phyloP scores from a whole-genome alignment of 495 filamentous ascomycete genomes.

The Penicillium arizonense region DNA sequence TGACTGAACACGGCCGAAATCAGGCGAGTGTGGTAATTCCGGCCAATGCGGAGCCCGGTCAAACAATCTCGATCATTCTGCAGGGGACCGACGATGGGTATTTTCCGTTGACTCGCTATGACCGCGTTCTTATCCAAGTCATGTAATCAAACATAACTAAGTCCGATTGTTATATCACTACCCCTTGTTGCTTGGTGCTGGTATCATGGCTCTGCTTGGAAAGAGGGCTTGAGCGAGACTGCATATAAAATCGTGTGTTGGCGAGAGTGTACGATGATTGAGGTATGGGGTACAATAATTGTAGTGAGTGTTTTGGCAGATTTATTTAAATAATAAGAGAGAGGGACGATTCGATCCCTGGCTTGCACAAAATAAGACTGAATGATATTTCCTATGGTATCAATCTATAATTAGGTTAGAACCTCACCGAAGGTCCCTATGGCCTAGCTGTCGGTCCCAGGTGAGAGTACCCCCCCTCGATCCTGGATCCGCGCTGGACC shows the following conservation, averaged over 20 bases:
- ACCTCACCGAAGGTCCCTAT: no score
- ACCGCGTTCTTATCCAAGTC: constrained; percentile 7
- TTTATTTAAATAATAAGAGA: no score
- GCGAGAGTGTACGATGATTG: background rate
- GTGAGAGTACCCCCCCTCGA: no score
- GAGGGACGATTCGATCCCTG: no score
- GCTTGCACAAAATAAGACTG: no score
- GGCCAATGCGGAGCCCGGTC: constrained; percentile 7
- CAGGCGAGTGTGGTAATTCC: constrained; percentile 4
- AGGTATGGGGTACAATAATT: background rate
- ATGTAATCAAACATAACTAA: background rate
- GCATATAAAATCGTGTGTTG: background rate
- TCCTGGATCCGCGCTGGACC: no score
- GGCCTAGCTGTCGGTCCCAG: no score
- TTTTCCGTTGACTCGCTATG: constrained; percentile 12
- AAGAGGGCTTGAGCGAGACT: constrained; percentile 34
- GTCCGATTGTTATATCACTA: no score
- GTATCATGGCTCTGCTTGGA: constrained; percentile 38
- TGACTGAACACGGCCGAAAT: background rate
- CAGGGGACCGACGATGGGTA: constrained; percentile 11
- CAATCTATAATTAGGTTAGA: no score
- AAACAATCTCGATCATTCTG: constrained; percentile 14
- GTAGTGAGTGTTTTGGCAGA: no score
- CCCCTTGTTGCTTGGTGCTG: constrained; percentile 27
- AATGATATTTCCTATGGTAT: no score